Evolutionary conservation across 371 early-diverging fungal species (phyloP).

Genomic region (Rhizopus microsporus): DNA sequence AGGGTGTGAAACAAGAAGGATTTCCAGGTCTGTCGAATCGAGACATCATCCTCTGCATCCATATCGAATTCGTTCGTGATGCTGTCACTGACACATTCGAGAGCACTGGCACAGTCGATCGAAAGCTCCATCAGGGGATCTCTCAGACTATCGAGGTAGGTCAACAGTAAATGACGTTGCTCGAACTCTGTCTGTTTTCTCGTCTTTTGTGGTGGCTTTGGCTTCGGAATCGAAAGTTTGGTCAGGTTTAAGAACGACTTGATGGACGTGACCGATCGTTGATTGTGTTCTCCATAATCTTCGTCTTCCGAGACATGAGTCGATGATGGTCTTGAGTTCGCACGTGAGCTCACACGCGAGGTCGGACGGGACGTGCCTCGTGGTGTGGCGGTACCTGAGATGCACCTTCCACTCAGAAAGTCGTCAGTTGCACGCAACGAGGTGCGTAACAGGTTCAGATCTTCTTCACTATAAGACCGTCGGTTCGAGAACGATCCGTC

Average conservation of each 20-base stretch:
- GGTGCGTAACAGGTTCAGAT: slow-evolving; percentile 25
- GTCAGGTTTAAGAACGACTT: slow-evolving; percentile 35
- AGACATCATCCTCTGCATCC: slow-evolving; percentile 46
- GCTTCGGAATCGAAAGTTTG: slow-evolving; percentile 21
- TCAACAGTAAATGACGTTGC: slow-evolving; percentile 56
- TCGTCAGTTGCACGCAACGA: slow-evolving; percentile 35
- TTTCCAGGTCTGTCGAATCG: slow-evolving; percentile 39
- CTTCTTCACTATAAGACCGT: slow-evolving; percentile 33
- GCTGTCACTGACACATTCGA: slow-evolving; percentile 51
- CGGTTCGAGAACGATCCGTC: slow-evolving; percentile 6
- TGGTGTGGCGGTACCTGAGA: background rate
- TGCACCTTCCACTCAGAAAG: slow-evolving; percentile 13
- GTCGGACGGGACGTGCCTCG: slow-evolving; percentile 1
- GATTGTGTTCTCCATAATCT: slow-evolving; percentile 32
- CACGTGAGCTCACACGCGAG: slow-evolving; percentile 11
- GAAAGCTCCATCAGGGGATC: slow-evolving; percentile 58
- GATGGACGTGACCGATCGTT: slow-evolving; percentile 40
- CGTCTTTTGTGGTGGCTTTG: slow-evolving; percentile 37
- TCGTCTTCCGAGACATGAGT: slow-evolving; percentile 24
- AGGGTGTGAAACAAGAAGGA: slow-evolving; percentile 34
- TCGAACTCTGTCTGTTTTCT: slow-evolving; percentile 54
- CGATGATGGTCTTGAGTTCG: slow-evolving; percentile 17
- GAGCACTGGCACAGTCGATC: slow-evolving; percentile 45
- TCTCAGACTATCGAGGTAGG: slow-evolving; percentile 55
- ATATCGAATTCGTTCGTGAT: slow-evolving; percentile 49